Evolutionary conservation across 176 grass and related monocot genomes (phyloP), one percentile per base, ranked within the genome.

Genomic region (Carex scoparia): DNA sequence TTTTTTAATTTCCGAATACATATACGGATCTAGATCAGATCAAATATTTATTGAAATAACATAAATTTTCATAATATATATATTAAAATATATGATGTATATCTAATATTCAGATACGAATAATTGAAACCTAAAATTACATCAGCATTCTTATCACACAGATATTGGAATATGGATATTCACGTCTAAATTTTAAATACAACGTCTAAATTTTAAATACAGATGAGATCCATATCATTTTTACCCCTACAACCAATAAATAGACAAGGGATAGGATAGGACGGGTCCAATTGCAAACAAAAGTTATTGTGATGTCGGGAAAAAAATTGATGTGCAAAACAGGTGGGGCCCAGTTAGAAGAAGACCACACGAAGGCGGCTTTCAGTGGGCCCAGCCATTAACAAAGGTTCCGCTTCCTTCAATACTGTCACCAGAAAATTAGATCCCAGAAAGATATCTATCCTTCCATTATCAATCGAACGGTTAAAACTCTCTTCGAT

Each of bases 291-390:
- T 40, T 74, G 9, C 42, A n/a, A 74, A 51, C 70, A 74, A 51
- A 76, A 76, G 48, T 77, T 31, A 48, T 77, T 77, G 73, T 55
- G 27, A 77, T 3, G 48, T 73, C 23, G 67, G 66, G 16, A 14
- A 37, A 15, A 15, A 37, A 37, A 37, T 2, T 40, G 7, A 63
- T 7, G 61, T 11, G 19, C 4, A 19, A 53, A 75, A 75, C 27
- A 56, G 12, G 6, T 70, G 67, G 28, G 73, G 73, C 49, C 49
- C 73, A 56, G 73, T 56, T 32, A 56, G 73, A 77, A 77, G 73
- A 23, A 76, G 10, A 55, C 72, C n/a, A 76, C 69, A 72, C 69
- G 40, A n/a, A 27, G 69, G 69, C 40, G 69, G 42, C 69, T 73
- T 73, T 73, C 69, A 73, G 69, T 49, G 42, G 69, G 69, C 69